Conservation (phyloP, 306 rosid genomes). For the Casuarina equisetifolia region DNA sequence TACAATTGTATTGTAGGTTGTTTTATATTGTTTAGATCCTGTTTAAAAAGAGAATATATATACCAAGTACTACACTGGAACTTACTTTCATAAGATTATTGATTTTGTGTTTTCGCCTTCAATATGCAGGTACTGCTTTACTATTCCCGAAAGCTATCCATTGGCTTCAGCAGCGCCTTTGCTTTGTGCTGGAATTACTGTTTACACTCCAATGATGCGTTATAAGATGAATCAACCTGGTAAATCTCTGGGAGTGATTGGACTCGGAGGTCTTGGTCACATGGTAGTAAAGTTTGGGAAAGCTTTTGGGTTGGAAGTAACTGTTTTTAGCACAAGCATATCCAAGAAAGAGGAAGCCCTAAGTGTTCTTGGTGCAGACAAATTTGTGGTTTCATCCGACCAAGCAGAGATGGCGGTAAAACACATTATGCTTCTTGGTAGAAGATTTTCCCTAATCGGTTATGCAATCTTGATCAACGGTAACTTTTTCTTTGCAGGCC, state of each 20-base stretch:
- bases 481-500: constrained; percentile 39
- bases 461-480: not conserved
- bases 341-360: constrained; percentile 84
- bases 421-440: not conserved
- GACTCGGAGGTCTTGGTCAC: constrained; percentile 93
- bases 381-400: constrained; percentile 71
- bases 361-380: constrained; percentile 64
- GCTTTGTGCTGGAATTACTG: constrained; percentile 92
- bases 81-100: no score
- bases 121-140: constrained; percentile 66
- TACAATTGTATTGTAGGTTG: no score
- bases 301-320: constrained; percentile 73
- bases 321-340: constrained; percentile 71
- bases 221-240: constrained; percentile 87
- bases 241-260: constrained; percentile 82
- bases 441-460: constrained; percentile 2
- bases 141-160: constrained; percentile 69
- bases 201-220: constrained; percentile 79
- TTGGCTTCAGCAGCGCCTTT: constrained; percentile 84
- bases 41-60: no score
- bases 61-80: no score
- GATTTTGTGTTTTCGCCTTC: constrained; percentile 18
- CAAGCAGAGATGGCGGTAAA: constrained; percentile 64
- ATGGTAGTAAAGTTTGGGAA: constrained; percentile 30
- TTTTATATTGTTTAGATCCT: no score